phyloP scores from a whole-genome alignment of 2,329 filamentous ascomycete species.

The Didymella exigua region DNA sequence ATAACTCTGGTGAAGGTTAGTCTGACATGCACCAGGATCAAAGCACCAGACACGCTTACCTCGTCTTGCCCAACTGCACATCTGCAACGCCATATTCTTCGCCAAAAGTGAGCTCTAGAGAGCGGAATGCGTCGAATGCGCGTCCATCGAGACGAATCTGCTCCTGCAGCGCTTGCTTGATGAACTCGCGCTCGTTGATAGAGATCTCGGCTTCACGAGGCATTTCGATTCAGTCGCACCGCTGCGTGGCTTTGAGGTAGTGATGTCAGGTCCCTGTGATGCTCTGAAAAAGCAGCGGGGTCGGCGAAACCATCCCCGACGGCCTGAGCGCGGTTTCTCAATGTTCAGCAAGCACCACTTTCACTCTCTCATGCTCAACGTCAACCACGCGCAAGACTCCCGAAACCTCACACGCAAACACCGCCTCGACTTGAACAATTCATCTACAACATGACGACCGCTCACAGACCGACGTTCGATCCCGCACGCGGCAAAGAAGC shows the following conservation, averaged over 20 bases:
- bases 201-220: slow-evolving; percentile 92
- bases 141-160: slow-evolving; percentile 85
- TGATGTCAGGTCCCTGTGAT: slow-evolving; percentile 7
- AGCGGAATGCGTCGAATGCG: slow-evolving; percentile 77
- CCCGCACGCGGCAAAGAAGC: slow-evolving; percentile 95
- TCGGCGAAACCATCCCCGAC: slow-evolving; percentile 24
- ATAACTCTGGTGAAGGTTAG: slow-evolving; percentile 66
- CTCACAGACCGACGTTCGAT: slow-evolving; percentile 91
- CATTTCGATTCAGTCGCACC: slow-evolving; percentile 61
- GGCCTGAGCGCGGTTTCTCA: slow-evolving; percentile 22
- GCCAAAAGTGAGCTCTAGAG: slow-evolving; percentile 79
- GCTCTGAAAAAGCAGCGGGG: slow-evolving; percentile 36
- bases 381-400: slow-evolving; percentile 36
- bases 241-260: slow-evolving; percentile 2
- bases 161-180: slow-evolving; percentile 80
- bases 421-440: neutral
- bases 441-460: slow-evolving; percentile 54
- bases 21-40: neutral
- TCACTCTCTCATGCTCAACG: slow-evolving; percentile 10
- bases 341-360: slow-evolving; percentile 14
- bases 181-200: slow-evolving; percentile 84
- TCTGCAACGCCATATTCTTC: slow-evolving; percentile 91
- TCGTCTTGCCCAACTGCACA: slow-evolving; percentile 86
- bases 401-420: slow-evolving; percentile 25
- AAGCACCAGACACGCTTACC: slow-evolving; percentile 55